Base-by-base conservation (phyloP, 2,329 filamentous ascomycete genomes). In the Bipolaris sorokiniana region DNA sequence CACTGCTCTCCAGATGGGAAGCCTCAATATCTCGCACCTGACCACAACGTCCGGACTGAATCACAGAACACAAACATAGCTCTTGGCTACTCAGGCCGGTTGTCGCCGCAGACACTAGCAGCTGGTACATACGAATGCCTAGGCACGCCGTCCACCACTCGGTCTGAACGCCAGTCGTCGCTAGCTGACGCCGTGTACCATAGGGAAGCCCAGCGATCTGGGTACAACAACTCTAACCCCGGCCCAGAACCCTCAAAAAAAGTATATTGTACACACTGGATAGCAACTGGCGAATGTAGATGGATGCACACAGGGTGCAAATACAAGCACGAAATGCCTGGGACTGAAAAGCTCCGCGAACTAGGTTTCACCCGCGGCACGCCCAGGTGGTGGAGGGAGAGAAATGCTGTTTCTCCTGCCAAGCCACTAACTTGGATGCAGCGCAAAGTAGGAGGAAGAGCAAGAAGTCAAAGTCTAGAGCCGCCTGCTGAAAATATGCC, bases 291-390 rank as follows among this genome's bases (percentile, higher is more conserved):
- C 18, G 86, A 90, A 41, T 97, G 93, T 73, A 90, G 90, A 60
- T 97, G 91, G 74, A 88, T 85, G 3, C 91, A 96, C 73, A 88
- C 93, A 70, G 92, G 93, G 0, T 97, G 93, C 79, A 87, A 88
- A 63, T 97, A 88, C 81, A 94, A 92, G 78, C 93, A 97, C 74
- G 90, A 95, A 73, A 96, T 97, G 90, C 93, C 93, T 0, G 87
- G 92, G 62, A 81, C 81, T 48, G 79, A 81, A 0, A 90, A 87
- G 1, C 85, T 96, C 65, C 79, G 84, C 41, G 81, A 83, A 6
- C 82, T 96, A 2, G 93, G 93, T 0, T 83, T 96, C 48, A 76
- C 77, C 2, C 38, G 61, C 7, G 76, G 77, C 2, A 76, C 82
- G 15, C 86, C 86, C 7, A 73, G 75, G 7, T 88, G 86, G 86